Conservation (phyloP, 75 land plant species). For the Adiantum capillusveneris region DNA sequence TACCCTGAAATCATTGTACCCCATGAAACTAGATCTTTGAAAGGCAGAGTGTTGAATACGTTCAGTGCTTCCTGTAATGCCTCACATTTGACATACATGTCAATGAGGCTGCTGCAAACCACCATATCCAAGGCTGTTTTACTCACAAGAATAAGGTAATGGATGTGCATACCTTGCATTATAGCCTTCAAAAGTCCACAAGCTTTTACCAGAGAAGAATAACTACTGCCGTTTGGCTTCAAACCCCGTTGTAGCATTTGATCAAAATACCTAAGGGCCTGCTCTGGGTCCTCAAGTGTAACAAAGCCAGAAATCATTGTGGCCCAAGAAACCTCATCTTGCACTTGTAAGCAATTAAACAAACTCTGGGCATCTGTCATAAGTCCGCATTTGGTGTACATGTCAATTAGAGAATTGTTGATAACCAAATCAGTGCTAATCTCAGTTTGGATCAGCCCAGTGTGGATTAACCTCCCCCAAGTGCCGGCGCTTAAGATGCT, state of each 20-base stretch:
- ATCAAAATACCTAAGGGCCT: slow-evolving; percentile 30
- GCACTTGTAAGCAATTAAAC: slow-evolving; percentile 14
- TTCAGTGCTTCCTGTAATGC: neutral
- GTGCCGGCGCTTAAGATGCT: neutral
- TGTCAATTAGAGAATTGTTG: slow-evolving; percentile 19
- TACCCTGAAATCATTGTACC: no score
- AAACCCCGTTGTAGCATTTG: neutral
- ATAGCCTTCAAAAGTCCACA: neutral
- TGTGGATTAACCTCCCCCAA: slow-evolving; percentile 17
- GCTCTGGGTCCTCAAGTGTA: slow-evolving; percentile 15
- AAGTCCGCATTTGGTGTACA: slow-evolving; percentile 15
- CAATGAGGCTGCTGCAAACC: neutral
- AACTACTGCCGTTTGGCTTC: neutral
- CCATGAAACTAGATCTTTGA: neutral
- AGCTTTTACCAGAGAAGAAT: neutral
- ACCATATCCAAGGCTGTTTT: no score
- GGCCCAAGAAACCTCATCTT: slow-evolving; percentile 36
- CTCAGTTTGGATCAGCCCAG: slow-evolving; percentile 14
- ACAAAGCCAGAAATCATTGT: slow-evolving; percentile 35
- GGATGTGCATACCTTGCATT: neutral
- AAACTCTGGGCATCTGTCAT: slow-evolving; percentile 10
- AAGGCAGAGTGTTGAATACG: neutral
- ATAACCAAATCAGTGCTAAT: slow-evolving; percentile 11
- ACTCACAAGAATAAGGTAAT: neutral
- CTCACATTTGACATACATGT: slow-evolving; percentile 5